These are phyloP conservation scores for Silybum marianum DNA, from an alignment of 129 eudicot species.

Conservation along the genomic window DNA sequence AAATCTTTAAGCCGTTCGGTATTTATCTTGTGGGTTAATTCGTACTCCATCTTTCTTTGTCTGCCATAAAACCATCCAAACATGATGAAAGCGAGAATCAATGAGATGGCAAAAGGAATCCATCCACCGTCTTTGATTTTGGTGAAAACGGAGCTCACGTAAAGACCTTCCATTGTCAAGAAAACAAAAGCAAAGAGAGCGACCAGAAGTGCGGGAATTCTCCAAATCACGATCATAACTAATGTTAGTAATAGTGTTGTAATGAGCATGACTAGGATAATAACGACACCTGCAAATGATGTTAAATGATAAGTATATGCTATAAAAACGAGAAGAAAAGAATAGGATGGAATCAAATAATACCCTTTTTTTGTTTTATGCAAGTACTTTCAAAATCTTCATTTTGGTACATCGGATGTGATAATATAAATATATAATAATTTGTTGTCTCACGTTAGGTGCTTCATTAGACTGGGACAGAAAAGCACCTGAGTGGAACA, in stretches of 20 bases:
- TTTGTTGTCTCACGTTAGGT: too few relatives aligned
- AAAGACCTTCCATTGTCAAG: constrained; percentile 55
- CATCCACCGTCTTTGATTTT: constrained; percentile 73
- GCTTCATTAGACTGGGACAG: too few relatives aligned
- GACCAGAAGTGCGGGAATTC: constrained; percentile 44
- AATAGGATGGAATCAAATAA: neutral
- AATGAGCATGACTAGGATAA: constrained; percentile 73
- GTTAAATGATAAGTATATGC: neutral
- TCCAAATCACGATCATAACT: constrained; percentile 71
- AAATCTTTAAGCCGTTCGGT: constrained; percentile 40
- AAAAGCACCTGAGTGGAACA: too few relatives aligned
- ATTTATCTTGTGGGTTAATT: constrained; percentile 54
- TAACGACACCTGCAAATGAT: constrained; percentile 59
- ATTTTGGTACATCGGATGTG: too few relatives aligned
- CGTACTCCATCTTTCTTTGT: constrained; percentile 61
- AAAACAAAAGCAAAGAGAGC: constrained; percentile 46
- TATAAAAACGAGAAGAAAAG: neutral
- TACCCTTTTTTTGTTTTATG: too few relatives aligned
- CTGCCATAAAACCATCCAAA: constrained; percentile 75
- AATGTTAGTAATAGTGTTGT: constrained; percentile 61
- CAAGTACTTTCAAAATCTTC: neutral
- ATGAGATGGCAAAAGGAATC: constrained; percentile 80
- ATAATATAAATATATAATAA: too few relatives aligned
- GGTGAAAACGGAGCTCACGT: constrained; percentile 57
- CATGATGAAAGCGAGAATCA: constrained; percentile 69